phyloP scores from a whole-genome alignment of 2,329 filamentous ascomycete genomes.

The Fusarium circinatum region DNA sequence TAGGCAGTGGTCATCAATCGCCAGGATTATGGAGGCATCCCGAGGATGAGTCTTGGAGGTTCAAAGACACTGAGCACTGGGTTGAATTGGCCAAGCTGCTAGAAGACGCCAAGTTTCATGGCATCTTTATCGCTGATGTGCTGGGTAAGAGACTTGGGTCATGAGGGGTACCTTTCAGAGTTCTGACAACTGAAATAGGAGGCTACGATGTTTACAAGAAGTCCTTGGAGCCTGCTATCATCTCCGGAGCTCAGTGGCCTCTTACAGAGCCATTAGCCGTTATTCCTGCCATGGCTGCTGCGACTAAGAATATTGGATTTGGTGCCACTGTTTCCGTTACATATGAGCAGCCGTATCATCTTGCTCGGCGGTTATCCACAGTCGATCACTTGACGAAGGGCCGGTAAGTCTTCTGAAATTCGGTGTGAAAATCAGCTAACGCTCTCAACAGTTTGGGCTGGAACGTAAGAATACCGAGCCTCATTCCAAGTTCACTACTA shows the following conservation, averaged over 20 bases:
- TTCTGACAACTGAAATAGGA: constrained; percentile 48
- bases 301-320: constrained; percentile 73
- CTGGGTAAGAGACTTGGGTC: constrained; percentile 53
- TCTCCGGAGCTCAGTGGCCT: constrained; percentile 75
- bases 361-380: constrained; percentile 72
- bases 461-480: constrained; percentile 55
- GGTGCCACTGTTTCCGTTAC: constrained; percentile 77
- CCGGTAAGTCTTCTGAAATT: no score
- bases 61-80: constrained; percentile 71
- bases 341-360: constrained; percentile 76
- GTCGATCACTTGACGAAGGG: constrained; percentile 75
- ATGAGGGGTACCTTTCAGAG: neutral
- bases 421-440: no score
- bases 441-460: constrained; percentile 63
- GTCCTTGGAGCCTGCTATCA: constrained; percentile 66
- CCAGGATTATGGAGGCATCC: constrained; percentile 69
- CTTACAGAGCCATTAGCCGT: constrained; percentile 74
- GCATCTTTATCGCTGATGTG: constrained; percentile 75
- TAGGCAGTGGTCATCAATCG: constrained; percentile 58
- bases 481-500: constrained; percentile 8
- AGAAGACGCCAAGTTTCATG: constrained; percentile 71
- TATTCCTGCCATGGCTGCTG: constrained; percentile 76
- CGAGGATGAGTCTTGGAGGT: constrained; percentile 69
- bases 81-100: constrained; percentile 67
- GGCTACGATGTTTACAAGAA: constrained; percentile 78